Evolutionary conservation across 345 rosid species (phyloP), one percentile per base, ranked within the genome.

Genomic region (Mallotus nudiflorus): DNA sequence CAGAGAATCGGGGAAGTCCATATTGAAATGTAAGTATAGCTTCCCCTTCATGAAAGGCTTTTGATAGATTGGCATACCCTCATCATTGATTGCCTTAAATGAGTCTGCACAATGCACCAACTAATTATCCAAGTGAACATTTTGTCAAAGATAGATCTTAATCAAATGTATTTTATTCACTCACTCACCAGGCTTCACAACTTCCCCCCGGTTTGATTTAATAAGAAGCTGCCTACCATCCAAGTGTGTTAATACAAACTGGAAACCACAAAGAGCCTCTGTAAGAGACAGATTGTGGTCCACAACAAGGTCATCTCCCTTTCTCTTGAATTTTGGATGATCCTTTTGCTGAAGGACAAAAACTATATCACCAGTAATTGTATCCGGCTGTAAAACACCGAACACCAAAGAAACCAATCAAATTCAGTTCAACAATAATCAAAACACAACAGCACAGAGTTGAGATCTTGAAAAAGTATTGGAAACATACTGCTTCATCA

Each of bases 21-120:
- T 92, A 0, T 81, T 80, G 84, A 94, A 94, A 77, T 91, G 96
- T 65, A 90, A 81, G 81, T 90, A 90, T 4, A 94, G 78, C 74
- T 89, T 91, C n/a, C 97, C 98, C 83, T 88, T 91, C 89, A 90
- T 87, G 88, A 94, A 90, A 5, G 96, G 84, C 75, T 85, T 86
- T 73, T 78, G 91, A 85, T 87, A 82, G 55, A 85, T 55, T 0
- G 95, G 93, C 98, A 94, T 91, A 1, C 98, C 98, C 86, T 94
- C 98, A 0, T 94, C 96, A 4, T 85, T 83, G 49, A 94, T 88
- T 10, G 93, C 95, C 87, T 89, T 90, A 73, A 61, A 89, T 16
- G 97, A 87, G 70, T 65, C 79, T 76, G 51, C 27, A 29, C 9
- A 29, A 27, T 1, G 19, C 29, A 62, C 14, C 6, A 44, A 6